Percentiles rank a stretch among this genome's conserved stretches.
phyloP scores from a whole-genome alignment of 2,329 filamentous ascomycete species.

The Cordyceps pruinosa region DNA sequence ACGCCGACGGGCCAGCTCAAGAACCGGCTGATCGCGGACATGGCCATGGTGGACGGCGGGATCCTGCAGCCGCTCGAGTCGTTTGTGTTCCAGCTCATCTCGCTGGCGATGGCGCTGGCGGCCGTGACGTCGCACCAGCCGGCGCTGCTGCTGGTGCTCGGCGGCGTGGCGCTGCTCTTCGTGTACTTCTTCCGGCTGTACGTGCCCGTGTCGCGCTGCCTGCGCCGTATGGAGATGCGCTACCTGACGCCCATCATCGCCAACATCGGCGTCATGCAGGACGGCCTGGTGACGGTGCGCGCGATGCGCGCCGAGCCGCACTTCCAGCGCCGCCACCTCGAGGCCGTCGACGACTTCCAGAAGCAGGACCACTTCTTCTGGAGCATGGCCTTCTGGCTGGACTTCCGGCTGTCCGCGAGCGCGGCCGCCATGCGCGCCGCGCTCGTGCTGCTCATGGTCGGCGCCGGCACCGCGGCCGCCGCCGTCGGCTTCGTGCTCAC shows the following conservation, averaged over 20 bases:
- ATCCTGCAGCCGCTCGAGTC: conserved; percentile 67
- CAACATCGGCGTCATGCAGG: conserved; percentile 82
- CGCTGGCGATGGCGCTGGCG: conserved; percentile 63
- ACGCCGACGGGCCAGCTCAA: conserved; percentile 85
- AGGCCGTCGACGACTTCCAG: conserved; percentile 80
- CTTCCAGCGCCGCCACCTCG: conserved; percentile 74
- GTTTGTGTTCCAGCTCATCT: conserved; percentile 63
- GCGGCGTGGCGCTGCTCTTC: conserved; percentile 61
- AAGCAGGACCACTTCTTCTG: conserved; percentile 97
- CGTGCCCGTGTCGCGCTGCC: conserved; percentile 73
- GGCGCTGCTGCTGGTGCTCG: conserved; percentile 64
- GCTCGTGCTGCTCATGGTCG: conserved; percentile 67
- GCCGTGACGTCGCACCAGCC: conserved; percentile 79
- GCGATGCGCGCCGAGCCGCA: conserved; percentile 72
- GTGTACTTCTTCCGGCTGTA: conserved; percentile 69
- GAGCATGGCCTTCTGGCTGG: conserved; percentile 79
- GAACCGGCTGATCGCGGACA: conserved; percentile 87
- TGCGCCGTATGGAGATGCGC: conserved; percentile 81
- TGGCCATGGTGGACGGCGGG: conserved; percentile 82
- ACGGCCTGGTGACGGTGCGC: conserved; percentile 79
- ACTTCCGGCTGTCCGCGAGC: conserved; percentile 57
- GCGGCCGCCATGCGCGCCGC: conserved; percentile 68
- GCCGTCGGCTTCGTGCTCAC: conserved; percentile 78
- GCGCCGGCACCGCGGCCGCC: conserved; percentile 67
- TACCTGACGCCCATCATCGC: conserved; percentile 84